Evolutionary conservation across 2,329 filamentous ascomycete genomes (phyloP), one percentile per base, ranked within the genome.

Genomic region (Fusarium sp.): DNA sequence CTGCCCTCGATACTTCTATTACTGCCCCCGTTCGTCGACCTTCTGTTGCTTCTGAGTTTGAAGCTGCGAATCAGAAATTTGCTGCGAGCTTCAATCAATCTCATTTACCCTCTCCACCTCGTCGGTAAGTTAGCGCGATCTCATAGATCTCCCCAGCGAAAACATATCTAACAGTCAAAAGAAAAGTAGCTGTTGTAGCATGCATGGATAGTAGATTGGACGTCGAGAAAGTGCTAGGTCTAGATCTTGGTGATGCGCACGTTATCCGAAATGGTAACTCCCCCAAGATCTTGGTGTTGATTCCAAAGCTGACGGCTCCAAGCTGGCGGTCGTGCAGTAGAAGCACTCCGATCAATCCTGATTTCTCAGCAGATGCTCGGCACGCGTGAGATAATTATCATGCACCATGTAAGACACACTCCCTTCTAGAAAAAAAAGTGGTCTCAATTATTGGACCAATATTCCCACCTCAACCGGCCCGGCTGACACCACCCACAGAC

Each of bases 141-240:
- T 21, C 21, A 21, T 21, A 21, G 21, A 21, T 21, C 3, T 21
- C 21, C 21, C 21, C 21, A 21, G 21, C 21, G 21, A 21, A 21
- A 21, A 21, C 21, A 9, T 57, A 23, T 57, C 68, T 74, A 63
- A 58, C 23, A 20, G 23, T 9, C 2, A 34, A 2, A 3, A 34
- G 79, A 55, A 80, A 80, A 45, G 76, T 80, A 9, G 71, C 74
- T 7, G 70, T 78, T 28, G 85, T 95, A 46, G 92, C 92, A 1
- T 96, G 93, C 80, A 96, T 96, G 92, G 92, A 96, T 75, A 91
- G 93, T 7, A 88, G 92, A 54, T 82, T 90, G 72, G 86, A 95
- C 74, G 89, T 92, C 0, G 85, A 88, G 5, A 82, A 86, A 14
- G 90, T 90, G 2, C 90, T 93, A 16, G 73, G 73, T 18, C 40